Evolutionary conservation across 257 asterid species (phyloP).

Genomic region (Jacaranda copaia): DNA sequence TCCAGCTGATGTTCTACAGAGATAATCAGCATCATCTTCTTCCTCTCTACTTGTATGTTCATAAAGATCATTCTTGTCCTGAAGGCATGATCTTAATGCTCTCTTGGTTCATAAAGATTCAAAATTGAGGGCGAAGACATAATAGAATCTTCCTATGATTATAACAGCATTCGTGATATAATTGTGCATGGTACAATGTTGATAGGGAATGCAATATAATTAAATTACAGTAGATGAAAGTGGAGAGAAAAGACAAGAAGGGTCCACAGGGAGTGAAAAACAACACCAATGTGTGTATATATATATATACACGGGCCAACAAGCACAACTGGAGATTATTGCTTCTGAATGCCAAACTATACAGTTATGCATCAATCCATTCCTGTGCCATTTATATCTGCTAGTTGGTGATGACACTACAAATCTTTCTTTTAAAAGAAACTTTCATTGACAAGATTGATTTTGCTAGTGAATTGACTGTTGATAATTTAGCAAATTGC

Average conservation of each 20-base stretch:
- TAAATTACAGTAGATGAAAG: background rate
- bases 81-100: conserved; percentile 11
- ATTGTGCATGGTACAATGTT: background rate
- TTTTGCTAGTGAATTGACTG: background rate
- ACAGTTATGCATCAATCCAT: background rate
- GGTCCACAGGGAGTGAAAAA: background rate
- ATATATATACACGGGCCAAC: background rate
- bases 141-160: background rate
- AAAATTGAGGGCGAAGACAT: background rate
- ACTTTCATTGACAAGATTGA: background rate
- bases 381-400: conserved; percentile 19
- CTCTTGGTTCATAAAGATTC: conserved; percentile 11
- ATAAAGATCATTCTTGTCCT: background rate
- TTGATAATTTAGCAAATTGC: conserved; percentile 17
- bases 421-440: background rate
- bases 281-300: background rate
- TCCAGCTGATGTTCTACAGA: background rate
- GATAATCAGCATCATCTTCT: background rate
- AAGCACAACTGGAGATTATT: conserved; percentile 12
- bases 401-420: conserved; percentile 14
- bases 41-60: background rate
- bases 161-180: background rate
- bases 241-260: background rate
- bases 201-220: background rate
- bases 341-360: background rate